Percentiles rank a stretch among this genome's conserved stretches.
Conservation (phyloP, 371 early-diverging fungal genomes). For the Rhizopus microsporus region DNA sequence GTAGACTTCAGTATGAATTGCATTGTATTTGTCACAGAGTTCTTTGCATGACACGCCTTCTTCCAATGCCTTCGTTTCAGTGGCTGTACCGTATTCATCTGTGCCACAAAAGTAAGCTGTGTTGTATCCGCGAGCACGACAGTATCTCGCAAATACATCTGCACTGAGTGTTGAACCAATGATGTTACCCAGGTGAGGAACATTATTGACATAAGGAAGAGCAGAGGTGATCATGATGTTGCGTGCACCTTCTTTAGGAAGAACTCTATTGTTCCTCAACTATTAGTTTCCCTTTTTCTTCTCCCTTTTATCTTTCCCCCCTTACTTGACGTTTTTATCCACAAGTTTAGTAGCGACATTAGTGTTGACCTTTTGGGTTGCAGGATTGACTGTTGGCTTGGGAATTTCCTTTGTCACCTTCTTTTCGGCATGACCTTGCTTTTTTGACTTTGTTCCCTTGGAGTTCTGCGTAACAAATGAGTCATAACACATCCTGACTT, state of each 20-base stretch:
- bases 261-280: conserved; percentile 31
- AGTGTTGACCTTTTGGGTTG: conserved; percentile 41
- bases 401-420: conserved; percentile 27
- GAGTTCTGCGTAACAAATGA: conserved; percentile 20
- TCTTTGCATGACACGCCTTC: conserved; percentile 89
- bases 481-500: conserved; percentile 11
- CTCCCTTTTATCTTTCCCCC: conserved; percentile 4
- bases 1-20: conserved; percentile 89
- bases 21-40: conserved; percentile 97
- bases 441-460: conserved; percentile 38
- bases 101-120: conserved; percentile 98
- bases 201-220: conserved; percentile 99
- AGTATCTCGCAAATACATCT: conserved; percentile 97
- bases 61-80: conserved; percentile 98
- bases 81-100: conserved; percentile 99
- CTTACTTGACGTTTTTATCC: conserved; percentile 28
- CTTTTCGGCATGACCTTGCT: conserved; percentile 31
- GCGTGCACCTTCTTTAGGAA: conserved; percentile 68
- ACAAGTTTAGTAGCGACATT: conserved; percentile 13
- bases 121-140: conserved; percentile 90
- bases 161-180: conserved; percentile 98
- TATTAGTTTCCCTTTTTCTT: background rate
- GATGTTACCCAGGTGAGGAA: conserved; percentile 99
- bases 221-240: conserved; percentile 98
- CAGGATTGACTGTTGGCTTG: conserved; percentile 28